Percentiles rank a stretch among this genome's conserved stretches.
phyloP scores from a whole-genome alignment of 2,329 filamentous ascomycete species.

The Bipolaris sorokiniana region DNA sequence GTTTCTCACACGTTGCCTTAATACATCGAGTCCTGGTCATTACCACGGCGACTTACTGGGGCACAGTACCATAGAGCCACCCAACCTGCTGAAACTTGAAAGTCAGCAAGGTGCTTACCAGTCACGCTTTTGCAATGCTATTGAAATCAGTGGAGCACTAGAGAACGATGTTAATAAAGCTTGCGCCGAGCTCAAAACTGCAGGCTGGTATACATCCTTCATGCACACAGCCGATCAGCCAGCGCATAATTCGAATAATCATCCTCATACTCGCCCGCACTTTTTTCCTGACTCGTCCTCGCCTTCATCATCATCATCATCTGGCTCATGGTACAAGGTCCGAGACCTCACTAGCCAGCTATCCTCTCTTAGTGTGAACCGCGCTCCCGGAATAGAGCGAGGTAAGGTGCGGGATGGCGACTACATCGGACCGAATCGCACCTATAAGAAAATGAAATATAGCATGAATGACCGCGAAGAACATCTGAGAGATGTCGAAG shows the following conservation, averaged over 20 bases:
- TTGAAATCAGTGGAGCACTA: conserved; percentile 23
- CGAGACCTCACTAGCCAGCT: background rate
- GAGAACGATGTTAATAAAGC: conserved; percentile 35
- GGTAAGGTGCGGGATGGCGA: background rate
- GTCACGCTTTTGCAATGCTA: conserved; percentile 21
- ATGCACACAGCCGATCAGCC: background rate
- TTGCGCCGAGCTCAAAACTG: conserved; percentile 17
- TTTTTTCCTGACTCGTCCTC: background rate
- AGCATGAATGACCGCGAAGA: conserved; percentile 1
- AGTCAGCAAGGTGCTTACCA: conserved; percentile 20
- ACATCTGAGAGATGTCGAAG: background rate
- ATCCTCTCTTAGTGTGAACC: background rate
- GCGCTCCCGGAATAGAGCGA: background rate
- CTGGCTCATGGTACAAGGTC: background rate
- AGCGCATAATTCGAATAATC: background rate
- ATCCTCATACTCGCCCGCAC: background rate
- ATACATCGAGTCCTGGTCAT: background rate
- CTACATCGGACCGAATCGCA: background rate
- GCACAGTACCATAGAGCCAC: conserved; percentile 14
- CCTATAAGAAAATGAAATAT: background rate
- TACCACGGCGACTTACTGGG: background rate
- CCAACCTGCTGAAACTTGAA: conserved; percentile 35
- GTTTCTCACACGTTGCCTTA: conserved; percentile 25
- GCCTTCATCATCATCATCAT: background rate
- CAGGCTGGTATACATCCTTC: conserved; percentile 12